Evolutionary conservation across 2,329 filamentous ascomycete species (phyloP).

Genomic region (Penicillium sp.): DNA sequence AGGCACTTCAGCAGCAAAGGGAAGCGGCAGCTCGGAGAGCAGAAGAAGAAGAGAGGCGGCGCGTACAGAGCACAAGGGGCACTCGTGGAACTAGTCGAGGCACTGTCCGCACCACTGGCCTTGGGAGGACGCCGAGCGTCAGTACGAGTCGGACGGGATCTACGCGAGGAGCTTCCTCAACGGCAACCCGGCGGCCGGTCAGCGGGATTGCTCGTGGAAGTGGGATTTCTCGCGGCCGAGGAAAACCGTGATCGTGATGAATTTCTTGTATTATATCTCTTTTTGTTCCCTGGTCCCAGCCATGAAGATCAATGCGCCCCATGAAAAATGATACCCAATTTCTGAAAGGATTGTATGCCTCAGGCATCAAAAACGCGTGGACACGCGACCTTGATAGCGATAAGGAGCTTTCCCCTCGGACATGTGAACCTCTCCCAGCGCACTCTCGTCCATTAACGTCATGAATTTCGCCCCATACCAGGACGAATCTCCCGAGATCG

Average conservation of each 20-base stretch:
- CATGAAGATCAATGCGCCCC: constrained; percentile 10
- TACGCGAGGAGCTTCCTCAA: constrained; percentile 31
- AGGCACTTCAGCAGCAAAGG: constrained; percentile 73
- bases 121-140: constrained; percentile 39
- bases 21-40: constrained; percentile 61
- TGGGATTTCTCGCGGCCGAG: constrained; percentile 36
- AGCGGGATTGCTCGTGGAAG: constrained; percentile 42
- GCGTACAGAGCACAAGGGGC: constrained; percentile 33
- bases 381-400: constrained; percentile 15
- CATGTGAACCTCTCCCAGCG: constrained; percentile 3
- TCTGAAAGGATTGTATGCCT: constrained; percentile 4
- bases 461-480: constrained; percentile 99
- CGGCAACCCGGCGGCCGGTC: constrained; percentile 37
- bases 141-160: constrained; percentile 31
- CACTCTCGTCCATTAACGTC: constrained; percentile 20
- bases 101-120: constrained; percentile 33
- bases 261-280: constrained; percentile 20
- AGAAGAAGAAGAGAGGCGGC: constrained; percentile 49
- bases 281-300: not conserved
- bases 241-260: constrained; percentile 23
- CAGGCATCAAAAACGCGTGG: constrained; percentile 8
- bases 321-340: constrained; percentile 24
- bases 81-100: constrained; percentile 36
- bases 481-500: constrained; percentile 80
- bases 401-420: constrained; percentile 15